A percentile compares a stretch with the other conserved stretches of the same genome.
These are phyloP conservation scores for Athelia psychrophila DNA, from an alignment of 1,284 basidiomycete genomes.

Conservation along the genomic window DNA sequence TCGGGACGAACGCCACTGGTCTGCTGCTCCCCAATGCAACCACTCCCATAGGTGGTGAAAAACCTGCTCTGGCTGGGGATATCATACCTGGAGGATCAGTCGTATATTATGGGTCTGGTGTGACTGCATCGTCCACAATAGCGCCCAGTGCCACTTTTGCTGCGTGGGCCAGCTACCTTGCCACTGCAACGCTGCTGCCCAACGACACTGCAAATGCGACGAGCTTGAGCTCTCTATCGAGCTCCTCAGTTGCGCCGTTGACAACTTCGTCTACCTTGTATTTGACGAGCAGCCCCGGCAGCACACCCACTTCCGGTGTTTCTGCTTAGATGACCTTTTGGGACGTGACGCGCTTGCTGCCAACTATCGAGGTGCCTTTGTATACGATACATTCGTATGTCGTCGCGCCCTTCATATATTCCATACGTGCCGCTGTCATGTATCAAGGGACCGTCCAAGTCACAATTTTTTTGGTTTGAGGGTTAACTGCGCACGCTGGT, in stretches of 20 bases:
- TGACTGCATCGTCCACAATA: slow-evolving; percentile 8
- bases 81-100: slow-evolving; percentile 8
- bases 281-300: neutral
- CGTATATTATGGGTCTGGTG: slow-evolving; percentile 11
- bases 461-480: too few species aligned
- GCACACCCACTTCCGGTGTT: neutral
- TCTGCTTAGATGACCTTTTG: neutral
- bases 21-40: slow-evolving; percentile 9
- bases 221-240: neutral
- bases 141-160: slow-evolving; percentile 11
- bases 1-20: slow-evolving; percentile 23
- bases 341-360: neutral
- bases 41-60: slow-evolving; percentile 9
- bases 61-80: slow-evolving; percentile 7
- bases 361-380: neutral
- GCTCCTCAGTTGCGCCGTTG: neutral
- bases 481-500: too few species aligned
- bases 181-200: slow-evolving; percentile 10
- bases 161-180: slow-evolving; percentile 11
- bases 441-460: too few species aligned
- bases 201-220: neutral
- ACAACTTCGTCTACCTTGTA: neutral
- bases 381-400: too few species aligned
- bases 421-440: too few species aligned
- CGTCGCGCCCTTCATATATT: too few species aligned